A percentile compares a stretch with the other conserved stretches of the same genome.
phyloP scores from a whole-genome alignment of 768 basidiomycete species.

The Pleurotus eryngii region DNA sequence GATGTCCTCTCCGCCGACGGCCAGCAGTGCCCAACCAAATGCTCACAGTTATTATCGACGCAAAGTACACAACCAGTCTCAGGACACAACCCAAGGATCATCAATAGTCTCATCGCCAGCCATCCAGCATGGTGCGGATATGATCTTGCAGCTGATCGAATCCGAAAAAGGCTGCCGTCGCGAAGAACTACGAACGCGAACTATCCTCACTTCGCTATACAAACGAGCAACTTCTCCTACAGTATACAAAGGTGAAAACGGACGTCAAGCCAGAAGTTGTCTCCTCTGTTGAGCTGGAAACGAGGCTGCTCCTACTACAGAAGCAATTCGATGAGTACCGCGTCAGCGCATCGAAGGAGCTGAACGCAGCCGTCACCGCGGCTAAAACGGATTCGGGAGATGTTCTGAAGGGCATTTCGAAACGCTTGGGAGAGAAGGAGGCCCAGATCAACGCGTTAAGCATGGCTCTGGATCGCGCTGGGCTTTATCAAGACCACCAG shows the following conservation, averaged over 20 bases:
- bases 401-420: neutral
- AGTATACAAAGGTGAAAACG: neutral
- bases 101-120: neutral
- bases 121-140: constrained; percentile 18
- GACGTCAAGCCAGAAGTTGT: neutral
- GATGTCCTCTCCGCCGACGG: too few relatives aligned
- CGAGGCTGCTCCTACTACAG: neutral
- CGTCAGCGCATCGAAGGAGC: neutral
- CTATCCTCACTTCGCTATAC: neutral
- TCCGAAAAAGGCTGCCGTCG: constrained; percentile 10
- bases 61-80: too few relatives aligned
- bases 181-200: neutral
- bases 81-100: too few relatives aligned
- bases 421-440: constrained; percentile 1
- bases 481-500: neutral
- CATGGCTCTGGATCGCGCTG: neutral
- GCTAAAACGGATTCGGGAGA: neutral
- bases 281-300: neutral
- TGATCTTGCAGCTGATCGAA: constrained; percentile 16
- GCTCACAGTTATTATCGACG: too few relatives aligned
- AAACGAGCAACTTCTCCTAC: neutral
- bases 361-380: neutral
- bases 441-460: neutral
- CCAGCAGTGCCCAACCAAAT: too few relatives aligned
- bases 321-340: neutral